These are phyloP conservation scores for Penicillium fimorum DNA, from an alignment of 495 filamentous ascomycete genomes.

Conservation along the genomic window DNA sequence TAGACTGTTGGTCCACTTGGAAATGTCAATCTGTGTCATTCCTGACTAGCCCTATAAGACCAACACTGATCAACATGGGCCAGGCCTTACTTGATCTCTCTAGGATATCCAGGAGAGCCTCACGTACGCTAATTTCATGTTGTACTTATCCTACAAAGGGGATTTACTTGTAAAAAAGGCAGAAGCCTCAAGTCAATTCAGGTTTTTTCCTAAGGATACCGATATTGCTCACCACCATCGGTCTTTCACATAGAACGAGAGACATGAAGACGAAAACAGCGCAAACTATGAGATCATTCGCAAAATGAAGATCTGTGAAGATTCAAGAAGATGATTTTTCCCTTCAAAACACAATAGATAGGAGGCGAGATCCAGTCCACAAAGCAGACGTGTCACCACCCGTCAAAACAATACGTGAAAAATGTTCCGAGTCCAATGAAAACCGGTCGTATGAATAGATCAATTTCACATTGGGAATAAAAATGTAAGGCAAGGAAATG, in stretches of 20 bases:
- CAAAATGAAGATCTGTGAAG: constrained; percentile 2
- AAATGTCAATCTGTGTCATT: neutral
- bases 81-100: neutral
- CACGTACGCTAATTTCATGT: neutral
- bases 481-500: constrained; percentile 9
- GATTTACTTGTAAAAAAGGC: neutral
- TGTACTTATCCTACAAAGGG: neutral
- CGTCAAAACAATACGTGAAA: neutral
- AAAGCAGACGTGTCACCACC: constrained; percentile 5
- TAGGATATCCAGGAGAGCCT: neutral
- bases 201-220: neutral
- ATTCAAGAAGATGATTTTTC: neutral
- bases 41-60: neutral
- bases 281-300: neutral
- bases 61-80: constrained; percentile 3
- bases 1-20: neutral
- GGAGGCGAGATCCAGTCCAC: neutral
- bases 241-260: constrained; percentile 1
- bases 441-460: constrained; percentile 7
- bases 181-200: constrained; percentile 4
- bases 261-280: neutral
- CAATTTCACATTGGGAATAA: constrained; percentile 19
- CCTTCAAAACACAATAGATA: neutral
- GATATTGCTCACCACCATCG: neutral
- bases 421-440: constrained; percentile 10